Conservation (phyloP, 805 yeast species). For the Wickerhamiella kurtzmanii region DNA sequence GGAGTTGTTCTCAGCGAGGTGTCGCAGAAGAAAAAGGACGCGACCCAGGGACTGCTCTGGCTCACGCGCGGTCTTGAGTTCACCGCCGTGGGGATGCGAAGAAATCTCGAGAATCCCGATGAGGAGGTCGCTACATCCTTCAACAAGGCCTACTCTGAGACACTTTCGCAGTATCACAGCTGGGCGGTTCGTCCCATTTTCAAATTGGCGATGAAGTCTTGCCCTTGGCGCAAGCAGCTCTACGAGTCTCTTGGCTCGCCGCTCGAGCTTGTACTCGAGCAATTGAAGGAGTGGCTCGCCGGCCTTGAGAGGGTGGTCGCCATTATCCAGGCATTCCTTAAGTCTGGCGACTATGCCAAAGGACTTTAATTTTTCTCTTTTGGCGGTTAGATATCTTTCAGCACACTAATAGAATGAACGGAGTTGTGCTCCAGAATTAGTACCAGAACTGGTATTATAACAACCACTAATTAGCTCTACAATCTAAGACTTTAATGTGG, state of each 20-base stretch:
- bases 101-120: conserved; percentile 48
- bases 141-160: conserved; percentile 71
- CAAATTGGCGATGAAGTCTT: conserved; percentile 88
- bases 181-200: conserved; percentile 74
- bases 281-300: conserved; percentile 58
- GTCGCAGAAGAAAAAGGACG: conserved; percentile 50
- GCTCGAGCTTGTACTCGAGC: conserved; percentile 42
- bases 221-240: conserved; percentile 81
- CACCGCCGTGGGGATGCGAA: conserved; percentile 82
- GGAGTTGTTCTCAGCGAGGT: conserved; percentile 63
- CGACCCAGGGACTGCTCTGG: conserved; percentile 88
- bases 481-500: too few relatives aligned
- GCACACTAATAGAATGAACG: too few relatives aligned
- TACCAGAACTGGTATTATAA: too few relatives aligned
- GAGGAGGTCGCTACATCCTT: conserved; percentile 63
- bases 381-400: too few relatives aligned
- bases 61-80: conserved; percentile 67
- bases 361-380: too few relatives aligned
- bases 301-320: conserved; percentile 65
- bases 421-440: too few relatives aligned
- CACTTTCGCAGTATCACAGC: conserved; percentile 68
- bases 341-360: conserved; percentile 74
- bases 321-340: conserved; percentile 60
- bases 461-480: too few relatives aligned
- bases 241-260: conserved; percentile 62